Conservation (phyloP, 352 stramenopile genomes). For the Globisporangium paddicum region DNA sequence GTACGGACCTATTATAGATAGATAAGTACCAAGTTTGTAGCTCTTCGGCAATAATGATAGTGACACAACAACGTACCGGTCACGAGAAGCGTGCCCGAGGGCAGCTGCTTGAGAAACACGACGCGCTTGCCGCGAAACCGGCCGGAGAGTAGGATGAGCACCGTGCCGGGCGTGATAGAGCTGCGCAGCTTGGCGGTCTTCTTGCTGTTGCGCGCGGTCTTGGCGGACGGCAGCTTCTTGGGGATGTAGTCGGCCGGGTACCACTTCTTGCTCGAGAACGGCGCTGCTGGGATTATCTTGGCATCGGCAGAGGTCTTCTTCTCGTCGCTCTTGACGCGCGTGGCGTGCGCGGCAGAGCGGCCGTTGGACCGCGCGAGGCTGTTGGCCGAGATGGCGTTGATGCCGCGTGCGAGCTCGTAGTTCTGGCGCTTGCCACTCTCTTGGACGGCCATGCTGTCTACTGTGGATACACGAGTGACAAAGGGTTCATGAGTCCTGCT, state of each 20-base stretch:
- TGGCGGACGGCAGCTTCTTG: slow-evolving; percentile 64
- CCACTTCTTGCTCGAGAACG: slow-evolving; percentile 57
- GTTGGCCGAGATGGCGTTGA: slow-evolving; percentile 76
- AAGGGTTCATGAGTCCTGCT: too few species aligned
- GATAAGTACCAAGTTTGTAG: slow-evolving; percentile 12
- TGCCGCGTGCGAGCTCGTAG: slow-evolving; percentile 64
- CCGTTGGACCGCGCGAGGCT: slow-evolving; percentile 53
- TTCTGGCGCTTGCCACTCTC: slow-evolving; percentile 39
- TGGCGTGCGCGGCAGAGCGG: slow-evolving; percentile 22
- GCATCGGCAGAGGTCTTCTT: slow-evolving; percentile 52
- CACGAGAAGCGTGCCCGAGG: slow-evolving; percentile 96
- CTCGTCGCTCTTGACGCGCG: slow-evolving; percentile 42
- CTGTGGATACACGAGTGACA: too few species aligned
- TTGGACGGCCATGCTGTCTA: slow-evolving; percentile 9
- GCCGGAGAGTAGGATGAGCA: slow-evolving; percentile 97
- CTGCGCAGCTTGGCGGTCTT: slow-evolving; percentile 94
- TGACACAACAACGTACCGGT: slow-evolving; percentile 59
- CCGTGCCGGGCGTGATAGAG: slow-evolving; percentile 95
- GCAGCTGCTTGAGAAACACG: slow-evolving; percentile 97
- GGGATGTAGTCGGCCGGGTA: slow-evolving; percentile 76
- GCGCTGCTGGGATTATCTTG: slow-evolving; percentile 21
- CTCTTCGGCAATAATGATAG: slow-evolving; percentile 36
- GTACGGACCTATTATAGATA: slow-evolving; percentile 89
- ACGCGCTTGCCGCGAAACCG: slow-evolving; percentile 98
- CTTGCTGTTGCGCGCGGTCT: slow-evolving; percentile 71